Evolutionary conservation across 2,329 filamentous ascomycete genomes (phyloP).

Genomic region (Chaetomium strumarium): DNA sequence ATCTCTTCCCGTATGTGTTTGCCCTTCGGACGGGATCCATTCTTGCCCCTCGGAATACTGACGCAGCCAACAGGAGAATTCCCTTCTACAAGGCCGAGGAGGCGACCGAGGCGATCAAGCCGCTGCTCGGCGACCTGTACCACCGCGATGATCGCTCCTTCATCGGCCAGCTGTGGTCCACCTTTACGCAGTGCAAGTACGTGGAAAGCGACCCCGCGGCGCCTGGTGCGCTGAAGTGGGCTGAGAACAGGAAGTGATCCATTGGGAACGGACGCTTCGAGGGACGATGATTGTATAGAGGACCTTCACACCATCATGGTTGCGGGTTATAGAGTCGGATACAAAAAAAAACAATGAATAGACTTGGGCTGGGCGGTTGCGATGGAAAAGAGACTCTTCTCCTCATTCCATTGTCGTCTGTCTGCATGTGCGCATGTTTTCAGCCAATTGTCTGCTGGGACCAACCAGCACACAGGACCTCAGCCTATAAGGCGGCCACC

Average conservation of each 20-base stretch:
- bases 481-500: too few relatives aligned
- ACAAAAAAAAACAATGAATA: too few relatives aligned
- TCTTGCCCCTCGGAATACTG: neutral
- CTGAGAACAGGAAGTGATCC: conserved; percentile 21
- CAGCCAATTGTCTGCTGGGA: too few relatives aligned
- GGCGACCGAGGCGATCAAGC: conserved; percentile 51
- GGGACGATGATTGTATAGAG: neutral
- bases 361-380: neutral
- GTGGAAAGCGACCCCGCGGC: conserved; percentile 37
- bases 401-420: neutral
- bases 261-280: neutral
- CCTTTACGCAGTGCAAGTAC: conserved; percentile 43
- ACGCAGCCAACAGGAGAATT: conserved; percentile 35
- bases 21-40: neutral
- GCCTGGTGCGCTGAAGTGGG: conserved; percentile 34
- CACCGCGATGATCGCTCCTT: conserved; percentile 40
- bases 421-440: too few relatives aligned
- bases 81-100: conserved; percentile 57
- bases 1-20: conserved; percentile 49
- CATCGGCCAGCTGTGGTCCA: conserved; percentile 40
- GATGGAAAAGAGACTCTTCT: too few relatives aligned
- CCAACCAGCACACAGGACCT: too few relatives aligned
- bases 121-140: conserved; percentile 51
- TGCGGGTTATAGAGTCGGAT: neutral
- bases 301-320: neutral